A percentile compares a stretch with the other conserved stretches of the same genome.
Evolutionary conservation across 495 filamentous ascomycete species (phyloP).

Genomic region (Neurospora africana): DNA sequence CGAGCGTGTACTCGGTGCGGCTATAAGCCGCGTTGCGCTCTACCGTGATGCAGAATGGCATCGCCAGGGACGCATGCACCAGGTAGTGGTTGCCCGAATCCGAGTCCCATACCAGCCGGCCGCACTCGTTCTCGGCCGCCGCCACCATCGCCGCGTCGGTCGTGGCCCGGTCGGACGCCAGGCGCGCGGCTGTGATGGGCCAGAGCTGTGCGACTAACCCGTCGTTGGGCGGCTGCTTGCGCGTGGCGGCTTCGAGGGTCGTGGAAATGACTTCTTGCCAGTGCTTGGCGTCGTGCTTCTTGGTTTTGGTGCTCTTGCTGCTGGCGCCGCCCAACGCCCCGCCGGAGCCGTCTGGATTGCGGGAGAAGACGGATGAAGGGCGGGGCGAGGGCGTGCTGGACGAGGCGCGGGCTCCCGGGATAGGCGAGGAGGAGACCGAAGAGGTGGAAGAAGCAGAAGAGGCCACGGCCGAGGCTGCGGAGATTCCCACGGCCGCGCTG

Average conservation of each 20-base stretch:
- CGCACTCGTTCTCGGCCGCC: constrained; percentile 62
- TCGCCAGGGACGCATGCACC: constrained; percentile 56
- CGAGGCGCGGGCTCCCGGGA: constrained; percentile 19
- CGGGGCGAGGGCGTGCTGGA: constrained; percentile 3
- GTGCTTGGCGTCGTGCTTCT: constrained; percentile 25
- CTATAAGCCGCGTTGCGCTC: constrained; percentile 41
- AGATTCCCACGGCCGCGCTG: neutral
- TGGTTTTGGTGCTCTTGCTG: constrained; percentile 8
- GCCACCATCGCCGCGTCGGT: constrained; percentile 49
- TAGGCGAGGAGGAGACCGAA: constrained; percentile 18
- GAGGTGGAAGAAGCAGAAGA: constrained; percentile 5
- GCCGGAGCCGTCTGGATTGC: neutral
- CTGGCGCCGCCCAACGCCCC: constrained; percentile 5
- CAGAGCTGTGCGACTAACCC: constrained; percentile 66
- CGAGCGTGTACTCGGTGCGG: constrained; percentile 50
- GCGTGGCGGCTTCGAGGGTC: constrained; percentile 46
- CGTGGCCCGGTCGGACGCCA: constrained; percentile 54
- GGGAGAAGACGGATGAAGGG: neutral
- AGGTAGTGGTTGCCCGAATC: constrained; percentile 55
- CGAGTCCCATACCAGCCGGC: constrained; percentile 58
- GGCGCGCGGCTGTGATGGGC: constrained; percentile 56
- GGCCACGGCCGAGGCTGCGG: neutral
- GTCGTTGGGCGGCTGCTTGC: constrained; percentile 50
- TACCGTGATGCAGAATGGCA: constrained; percentile 44
- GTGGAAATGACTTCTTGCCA: constrained; percentile 49